Base-by-base conservation (phyloP, 2,329 filamentous ascomycete genomes). In the Nannizzia gypsea region DNA sequence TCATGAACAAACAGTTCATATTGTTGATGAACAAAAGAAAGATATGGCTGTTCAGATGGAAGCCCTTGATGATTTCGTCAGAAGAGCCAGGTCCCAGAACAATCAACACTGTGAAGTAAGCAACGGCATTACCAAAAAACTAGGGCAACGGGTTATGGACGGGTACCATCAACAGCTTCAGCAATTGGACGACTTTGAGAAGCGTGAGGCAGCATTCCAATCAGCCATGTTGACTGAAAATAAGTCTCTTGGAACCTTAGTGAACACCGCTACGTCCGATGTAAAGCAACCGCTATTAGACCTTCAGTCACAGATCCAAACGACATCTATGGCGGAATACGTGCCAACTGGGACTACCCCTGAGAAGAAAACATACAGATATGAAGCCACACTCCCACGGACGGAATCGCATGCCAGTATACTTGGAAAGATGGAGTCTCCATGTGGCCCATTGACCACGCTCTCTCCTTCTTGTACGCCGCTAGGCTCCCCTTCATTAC, bases 11-110 rank as follows among this genome's bases (percentile, higher is more conserved):
- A 96, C 92, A 0, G 84, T 96, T 31, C 86, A 86, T 5, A 92
- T 95, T 61, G 91, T 97, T 11, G 88, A 92, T 68, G 86, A 88
- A 60, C 93, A 99, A 74, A 88, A 95, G 76, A 81, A 83, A 60
- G 89, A 95, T 65, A 87, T 99, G 69, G 86, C 88, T 62, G 81
- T 80, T n/a, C 90, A 97, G 72, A 91, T 99, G 82, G 83, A 85
- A 60, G 88, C 89, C 1, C 81, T 99, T 6, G 92, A 97, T 67
- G 89, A 92, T 65, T 96, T 96, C 67, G 90, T 97, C 42, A 81
- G 86, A 34, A 85, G 88, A 34, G 90, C 95, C 56, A 84, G 86
- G 62, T 83, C 82, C 1, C 87, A 95, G 67, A 97, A 96, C 70
- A 83, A 86, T 31, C 78, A 79, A 17, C 90, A 95, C 69, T 86